Evolutionary conservation across 306 rosid genomes (phyloP), one percentile per base, ranked within the genome.

Genomic region (cucumber (Cucumis sativus)): DNA sequence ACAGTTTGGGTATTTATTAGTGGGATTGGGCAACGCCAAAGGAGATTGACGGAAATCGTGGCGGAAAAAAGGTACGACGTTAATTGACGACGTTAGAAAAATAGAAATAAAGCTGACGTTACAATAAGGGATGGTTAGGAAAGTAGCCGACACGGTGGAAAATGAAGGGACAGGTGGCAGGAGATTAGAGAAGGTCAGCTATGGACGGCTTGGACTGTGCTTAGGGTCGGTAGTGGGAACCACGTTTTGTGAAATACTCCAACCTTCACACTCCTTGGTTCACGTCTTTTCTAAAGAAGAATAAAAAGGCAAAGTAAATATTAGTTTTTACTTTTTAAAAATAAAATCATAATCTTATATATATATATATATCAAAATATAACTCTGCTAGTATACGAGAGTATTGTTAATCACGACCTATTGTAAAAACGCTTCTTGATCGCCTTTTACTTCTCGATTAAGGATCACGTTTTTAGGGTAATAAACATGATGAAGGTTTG

Each of bases 171-270:
- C 75, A 72, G 45, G 76, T 72, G 76, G 59, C 76, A 51, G 2
- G 0, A 14, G 28, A 72, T 51, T 8, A 28, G 10, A 15, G 2
- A 20, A 51, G 8, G 61, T 20, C 57, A 25, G 43, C 25, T 17
- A 15, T 71, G 76, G 61, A 51, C 76, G 76, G 76, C 76, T 71
- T 71, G 76, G 76, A 71, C 76, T 1, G 59, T 47, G 4, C 21
- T 5, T 7, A 3, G 41, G 59, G 25, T 47, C 76, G 61, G 61
- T 51, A 8, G 23, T 72, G 76, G 76, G 76, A 3, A 51, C 76
- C 76, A 72, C 76, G 61, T 51, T 39, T 20, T 49, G 15, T 14
- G 43, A 6, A 9, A 71, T 49, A 15, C 76, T 8, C 10, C 16
- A 51, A 72, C 4, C 72, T 5, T 23, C 25, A 23, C 10, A 67